Conservation (phyloP, 2,329 filamentous ascomycete species). For the Apiospora marii region DNA sequence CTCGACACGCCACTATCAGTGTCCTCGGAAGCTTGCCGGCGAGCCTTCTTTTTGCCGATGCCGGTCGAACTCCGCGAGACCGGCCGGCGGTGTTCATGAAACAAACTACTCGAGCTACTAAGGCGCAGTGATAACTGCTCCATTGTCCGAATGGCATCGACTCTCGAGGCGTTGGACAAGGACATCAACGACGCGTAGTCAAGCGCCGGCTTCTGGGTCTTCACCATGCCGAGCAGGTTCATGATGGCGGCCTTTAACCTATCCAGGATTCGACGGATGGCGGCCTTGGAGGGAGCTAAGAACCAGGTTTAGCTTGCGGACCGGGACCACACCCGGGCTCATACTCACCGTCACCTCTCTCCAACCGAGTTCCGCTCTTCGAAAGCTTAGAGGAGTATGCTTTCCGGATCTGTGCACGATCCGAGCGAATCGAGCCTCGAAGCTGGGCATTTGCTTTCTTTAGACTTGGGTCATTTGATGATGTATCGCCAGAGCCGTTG, state of each 20-base stretch:
- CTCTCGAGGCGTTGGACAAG: conserved; percentile 55
- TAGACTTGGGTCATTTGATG: conserved; percentile 30
- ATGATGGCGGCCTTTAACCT: conserved; percentile 52
- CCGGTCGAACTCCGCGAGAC: neutral
- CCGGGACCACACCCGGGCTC: neutral
- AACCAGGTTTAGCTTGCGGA: conserved; percentile 17
- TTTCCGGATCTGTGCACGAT: conserved; percentile 50
- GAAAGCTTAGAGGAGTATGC: conserved; percentile 52
- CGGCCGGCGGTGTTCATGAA: neutral
- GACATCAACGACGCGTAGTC: conserved; percentile 57
- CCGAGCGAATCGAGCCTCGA: conserved; percentile 47
- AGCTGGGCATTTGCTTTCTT: conserved; percentile 41
- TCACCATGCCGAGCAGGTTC: conserved; percentile 48
- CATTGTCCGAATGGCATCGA: conserved; percentile 58
- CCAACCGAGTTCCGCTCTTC: conserved; percentile 50
- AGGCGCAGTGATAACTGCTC: conserved; percentile 52
- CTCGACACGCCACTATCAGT: neutral
- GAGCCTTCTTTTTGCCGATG: conserved; percentile 22
- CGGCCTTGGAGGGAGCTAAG: conserved; percentile 48
- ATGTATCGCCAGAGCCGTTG: conserved; percentile 24
- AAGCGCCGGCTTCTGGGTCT: conserved; percentile 43
- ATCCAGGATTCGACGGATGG: conserved; percentile 51
- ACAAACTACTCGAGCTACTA: conserved; percentile 26
- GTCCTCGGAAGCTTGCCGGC: neutral
- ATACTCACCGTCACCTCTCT: conserved; percentile 57